Percentiles rank a stretch among this genome's conserved stretches.
Evolutionary conservation across 768 basidiomycete genomes (phyloP).

Genomic region (Mycena crocata): DNA sequence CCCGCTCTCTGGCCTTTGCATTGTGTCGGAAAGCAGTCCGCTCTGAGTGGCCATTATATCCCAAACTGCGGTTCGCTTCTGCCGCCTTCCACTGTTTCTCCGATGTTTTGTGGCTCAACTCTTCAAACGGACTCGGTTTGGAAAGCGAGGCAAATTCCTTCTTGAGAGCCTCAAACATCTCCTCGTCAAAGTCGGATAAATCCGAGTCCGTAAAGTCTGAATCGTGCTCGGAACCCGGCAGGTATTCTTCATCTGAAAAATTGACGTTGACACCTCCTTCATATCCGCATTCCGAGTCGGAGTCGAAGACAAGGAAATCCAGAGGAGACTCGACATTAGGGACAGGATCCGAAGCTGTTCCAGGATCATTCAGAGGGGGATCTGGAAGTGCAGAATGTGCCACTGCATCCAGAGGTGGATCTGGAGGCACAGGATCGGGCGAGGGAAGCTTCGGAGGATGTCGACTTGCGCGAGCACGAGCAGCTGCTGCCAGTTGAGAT

Average conservation of each 20-base stretch:
- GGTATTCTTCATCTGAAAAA: not conserved
- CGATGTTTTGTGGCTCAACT: not conserved
- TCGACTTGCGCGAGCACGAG: not conserved
- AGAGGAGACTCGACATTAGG: too few species aligned
- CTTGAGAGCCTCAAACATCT: constrained; percentile 5
- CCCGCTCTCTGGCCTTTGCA: too few species aligned
- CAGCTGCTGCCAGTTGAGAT: not conserved
- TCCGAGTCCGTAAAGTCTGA: not conserved
- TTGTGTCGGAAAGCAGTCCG: too few species aligned
- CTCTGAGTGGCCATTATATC: constrained; percentile 6
- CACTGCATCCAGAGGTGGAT: not conserved
- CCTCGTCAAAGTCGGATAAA: constrained; percentile 11
- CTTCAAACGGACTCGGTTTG: not conserved
- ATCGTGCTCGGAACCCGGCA: not conserved
- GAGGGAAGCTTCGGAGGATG: not conserved
- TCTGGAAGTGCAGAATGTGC: too few species aligned
- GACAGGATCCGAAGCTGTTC: too few species aligned
- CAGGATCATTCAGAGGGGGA: too few species aligned
- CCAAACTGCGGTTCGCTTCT: not conserved
- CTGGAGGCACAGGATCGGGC: not conserved
- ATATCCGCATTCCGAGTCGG: constrained; percentile 5
- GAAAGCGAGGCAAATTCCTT: not conserved
- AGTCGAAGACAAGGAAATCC: not conserved
- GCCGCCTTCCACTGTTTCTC: not conserved
- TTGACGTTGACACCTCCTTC: constrained; percentile 2